Base-by-base conservation (phyloP, 179 eudicot species). In the Silene vulgaris region DNA sequence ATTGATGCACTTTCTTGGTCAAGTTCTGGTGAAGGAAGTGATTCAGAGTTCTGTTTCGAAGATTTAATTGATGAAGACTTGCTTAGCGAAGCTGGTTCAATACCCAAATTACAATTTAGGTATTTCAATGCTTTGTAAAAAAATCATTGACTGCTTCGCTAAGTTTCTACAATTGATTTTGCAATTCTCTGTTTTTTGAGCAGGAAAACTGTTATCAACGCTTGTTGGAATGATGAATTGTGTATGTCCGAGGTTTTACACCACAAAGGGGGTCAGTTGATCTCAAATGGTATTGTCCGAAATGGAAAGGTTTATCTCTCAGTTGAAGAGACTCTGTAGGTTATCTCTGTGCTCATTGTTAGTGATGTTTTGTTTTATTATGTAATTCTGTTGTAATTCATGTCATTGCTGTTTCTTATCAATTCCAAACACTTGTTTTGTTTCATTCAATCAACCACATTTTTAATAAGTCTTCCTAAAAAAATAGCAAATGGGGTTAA, bases 311-410 rank as follows among this genome's bases (percentile, higher is more conserved):
- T 82, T 2, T 86, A 85, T 81, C 86, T 86, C 82, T 82, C 83
- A 30, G 84, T 89, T 40, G 97, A 95, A 84, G 99, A 95, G 81
- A 85, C 89, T 64, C 60, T 92, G 96, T 95, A 84, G 45, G 97
- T 90, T 52, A 56, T 23, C 57, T n/a, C 14, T 23, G 1, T 75
- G 16, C 5, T 45, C 54, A 13, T 7, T 45, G 52, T 43, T 43
- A 9, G 16, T 12, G 6, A 0, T 28, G 9, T 50, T 50, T 32
- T 79, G 21, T 57, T 12, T 23, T 13, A 60, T 30, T 3, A 19
- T 65, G 64, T 28, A 4, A 30, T 20, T 76, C 40, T 21, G n/a
- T 60, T 30, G 20, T 11, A 2, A 13, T 23, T 62, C 12, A 20
- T 4, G 5, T 61, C 65, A 61, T 21, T 11, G 30, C 13, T 20